phyloP scores from a whole-genome alignment of 768 basidiomycete species.

The Serendipita sp. region DNA sequence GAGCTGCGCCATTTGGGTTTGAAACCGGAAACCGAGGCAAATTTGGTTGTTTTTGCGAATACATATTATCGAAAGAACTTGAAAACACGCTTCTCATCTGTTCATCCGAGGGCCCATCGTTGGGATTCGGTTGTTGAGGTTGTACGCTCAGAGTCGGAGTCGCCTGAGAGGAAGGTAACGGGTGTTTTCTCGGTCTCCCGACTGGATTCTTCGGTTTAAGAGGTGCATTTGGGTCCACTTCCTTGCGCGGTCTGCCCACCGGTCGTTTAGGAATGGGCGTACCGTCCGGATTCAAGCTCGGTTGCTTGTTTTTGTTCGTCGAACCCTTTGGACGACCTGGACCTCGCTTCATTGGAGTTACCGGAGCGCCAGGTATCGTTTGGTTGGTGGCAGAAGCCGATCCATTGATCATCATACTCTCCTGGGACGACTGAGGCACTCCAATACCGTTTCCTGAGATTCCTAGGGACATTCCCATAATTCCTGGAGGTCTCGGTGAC shows the following conservation, averaged over 20 bases:
- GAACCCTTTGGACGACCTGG: conserved; percentile 70
- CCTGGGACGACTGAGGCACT: background rate
- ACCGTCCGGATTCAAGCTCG: background rate
- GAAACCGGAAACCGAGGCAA: too few species aligned
- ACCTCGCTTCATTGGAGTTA: conserved; percentile 39
- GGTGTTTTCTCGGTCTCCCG: background rate
- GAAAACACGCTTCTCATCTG: too few species aligned
- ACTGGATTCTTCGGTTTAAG: conserved; percentile 7
- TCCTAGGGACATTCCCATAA: background rate
- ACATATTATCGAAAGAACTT: too few species aligned
- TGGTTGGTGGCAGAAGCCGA: background rate
- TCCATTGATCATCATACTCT: background rate
- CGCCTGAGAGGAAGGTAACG: background rate
- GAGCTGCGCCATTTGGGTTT: background rate
- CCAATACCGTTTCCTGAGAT: background rate
- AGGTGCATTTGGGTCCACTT: conserved; percentile 37
- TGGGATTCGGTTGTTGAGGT: background rate
- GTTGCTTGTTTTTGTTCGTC: conserved; percentile 38
- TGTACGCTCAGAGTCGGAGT: background rate
- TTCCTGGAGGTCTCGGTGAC: background rate
- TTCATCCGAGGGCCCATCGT: background rate
- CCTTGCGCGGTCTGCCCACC: conserved; percentile 67
- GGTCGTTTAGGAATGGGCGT: conserved; percentile 41
- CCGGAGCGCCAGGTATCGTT: background rate
- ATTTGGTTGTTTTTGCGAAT: too few species aligned